Evolutionary conservation across 148 eudicot genomes (phyloP), one percentile per base, ranked within the genome.

Genomic region (Polygonum aviculare): DNA sequence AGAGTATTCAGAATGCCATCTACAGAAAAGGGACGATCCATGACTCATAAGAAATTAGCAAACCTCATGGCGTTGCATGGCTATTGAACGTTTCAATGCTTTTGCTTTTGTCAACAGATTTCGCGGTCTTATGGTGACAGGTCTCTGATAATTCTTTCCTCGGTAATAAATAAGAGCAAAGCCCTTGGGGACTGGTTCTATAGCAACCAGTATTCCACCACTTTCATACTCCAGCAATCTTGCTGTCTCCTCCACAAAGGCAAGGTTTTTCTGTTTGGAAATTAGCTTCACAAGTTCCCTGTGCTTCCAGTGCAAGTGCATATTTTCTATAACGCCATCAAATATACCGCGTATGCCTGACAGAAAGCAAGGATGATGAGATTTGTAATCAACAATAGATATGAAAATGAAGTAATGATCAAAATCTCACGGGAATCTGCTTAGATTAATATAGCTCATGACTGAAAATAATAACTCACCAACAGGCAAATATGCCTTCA

Each of bases 221-320:
- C 98, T 95, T 80, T 95, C 98, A 76, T 86, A 89, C 85, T 92
- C 98, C 81, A 95, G 81, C 65, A 95, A 74, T 78, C 94, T 89
- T 55, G 97, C 92, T 76, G 98, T 88, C 82, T 95, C 97, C 86
- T 95, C 98, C 82, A 89, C 93, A 83, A 89, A 95, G 22, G 86
- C 82, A 74, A 85, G 88, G 77, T 83, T 88, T 77, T 90, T 95
- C 80, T 95, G 97, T 78, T 95, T 95, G 79, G 94, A 86, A 85
- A 95, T 92, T 80, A 95, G 82, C 81, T 95, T 95, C 18, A 95
- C 98, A 78, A 95, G 94, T 81, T 95, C 98, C 85, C 98, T 92
- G 81, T 95, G 94, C 80, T 95, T 95, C 98, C 98, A 95, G 51
- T 95, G 98, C 85, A 95, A 84, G 85, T 95, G 98, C 98, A 95